Evolutionary conservation across 2,329 filamentous ascomycete species (phyloP).

Genomic region (Monosporascus sp.): DNA sequence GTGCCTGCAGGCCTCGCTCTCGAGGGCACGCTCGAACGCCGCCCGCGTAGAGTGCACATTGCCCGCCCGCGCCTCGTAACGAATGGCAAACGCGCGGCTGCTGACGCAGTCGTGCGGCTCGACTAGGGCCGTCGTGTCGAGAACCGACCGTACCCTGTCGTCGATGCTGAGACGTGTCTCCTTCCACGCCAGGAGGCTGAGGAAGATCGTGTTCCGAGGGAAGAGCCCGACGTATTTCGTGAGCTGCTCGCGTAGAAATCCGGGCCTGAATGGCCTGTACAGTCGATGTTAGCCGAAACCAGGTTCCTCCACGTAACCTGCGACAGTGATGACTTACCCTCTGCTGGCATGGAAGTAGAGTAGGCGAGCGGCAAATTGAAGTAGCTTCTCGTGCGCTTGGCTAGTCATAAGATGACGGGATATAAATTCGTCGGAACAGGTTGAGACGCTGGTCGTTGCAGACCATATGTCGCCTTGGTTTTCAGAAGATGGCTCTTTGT

Average conservation of each 20-base stretch:
- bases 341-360: constrained; percentile 60
- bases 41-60: constrained; percentile 44
- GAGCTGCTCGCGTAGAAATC: constrained; percentile 58
- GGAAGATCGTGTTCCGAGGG: constrained; percentile 71
- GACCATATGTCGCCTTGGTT: constrained; percentile 51
- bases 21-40: constrained; percentile 48
- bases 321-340: constrained; percentile 34
- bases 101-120: constrained; percentile 34
- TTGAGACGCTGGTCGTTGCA: constrained; percentile 37
- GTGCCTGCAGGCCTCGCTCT: constrained; percentile 31
- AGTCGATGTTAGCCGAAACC: constrained; percentile 6
- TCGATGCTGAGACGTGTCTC: constrained; percentile 67
- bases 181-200: constrained; percentile 67
- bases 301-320: background rate
- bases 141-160: constrained; percentile 66
- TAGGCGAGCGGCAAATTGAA: constrained; percentile 63
- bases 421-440: constrained; percentile 37
- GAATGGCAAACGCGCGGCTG: constrained; percentile 44
- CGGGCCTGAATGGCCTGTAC: constrained; percentile 59
- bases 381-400: constrained; percentile 53
- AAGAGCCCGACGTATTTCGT: constrained; percentile 56
- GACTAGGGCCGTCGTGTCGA: constrained; percentile 47
- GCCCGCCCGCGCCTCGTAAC: constrained; percentile 43
- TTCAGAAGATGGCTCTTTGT: constrained; percentile 37
- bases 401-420: constrained; percentile 28